Conservation (phyloP, 768 basidiomycete genomes). For the Cubamyces sp. region DNA sequence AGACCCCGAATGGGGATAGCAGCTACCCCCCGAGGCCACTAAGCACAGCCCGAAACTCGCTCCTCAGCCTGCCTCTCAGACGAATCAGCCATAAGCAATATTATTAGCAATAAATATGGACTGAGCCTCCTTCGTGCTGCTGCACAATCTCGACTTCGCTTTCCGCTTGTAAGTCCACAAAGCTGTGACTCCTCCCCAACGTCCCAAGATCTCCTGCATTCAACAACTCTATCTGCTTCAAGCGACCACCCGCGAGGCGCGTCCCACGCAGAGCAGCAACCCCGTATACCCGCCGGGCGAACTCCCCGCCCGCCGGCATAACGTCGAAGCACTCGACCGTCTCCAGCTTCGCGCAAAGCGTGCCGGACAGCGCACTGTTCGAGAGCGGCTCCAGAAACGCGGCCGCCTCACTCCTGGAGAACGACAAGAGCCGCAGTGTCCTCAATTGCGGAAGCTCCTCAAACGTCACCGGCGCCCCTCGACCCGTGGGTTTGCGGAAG, state of each 20-base stretch:
- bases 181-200: no score
- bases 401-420: background rate
- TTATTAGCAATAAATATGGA: no score
- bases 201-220: background rate
- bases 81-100: no score
- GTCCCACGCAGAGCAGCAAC: background rate
- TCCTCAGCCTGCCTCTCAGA: no score
- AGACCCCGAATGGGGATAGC: no score
- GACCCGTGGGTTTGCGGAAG: background rate
- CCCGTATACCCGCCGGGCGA: background rate
- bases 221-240: constrained; percentile 3
- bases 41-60: no score
- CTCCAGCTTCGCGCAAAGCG: constrained; percentile 1
- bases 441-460: background rate
- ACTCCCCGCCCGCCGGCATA: background rate
- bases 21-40: no score
- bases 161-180: no score
- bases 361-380: background rate
- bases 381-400: background rate
- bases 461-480: constrained; percentile 1
- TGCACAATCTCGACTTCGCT: background rate
- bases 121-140: background rate
- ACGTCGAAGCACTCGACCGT: background rate
- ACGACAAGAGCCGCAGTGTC: constrained; percentile 3
- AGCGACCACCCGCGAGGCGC: background rate